Evolutionary conservation across 495 filamentous ascomycete genomes (phyloP).

Genomic region (Bathelium albidoporum): DNA sequence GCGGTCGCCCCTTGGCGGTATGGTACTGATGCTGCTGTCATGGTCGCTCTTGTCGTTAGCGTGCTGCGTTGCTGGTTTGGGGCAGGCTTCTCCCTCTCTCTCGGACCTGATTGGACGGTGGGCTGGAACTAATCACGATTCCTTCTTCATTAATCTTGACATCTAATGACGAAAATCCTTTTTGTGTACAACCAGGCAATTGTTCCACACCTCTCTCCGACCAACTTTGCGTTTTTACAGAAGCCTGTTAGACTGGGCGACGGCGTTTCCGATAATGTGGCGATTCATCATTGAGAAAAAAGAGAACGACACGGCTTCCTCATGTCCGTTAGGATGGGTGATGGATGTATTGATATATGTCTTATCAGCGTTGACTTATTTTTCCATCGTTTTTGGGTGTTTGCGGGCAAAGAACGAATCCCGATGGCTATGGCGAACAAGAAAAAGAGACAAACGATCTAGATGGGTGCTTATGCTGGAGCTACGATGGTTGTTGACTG

Average conservation of each 20-base stretch:
- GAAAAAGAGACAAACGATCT: neutral
- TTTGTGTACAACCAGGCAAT: conserved; percentile 5
- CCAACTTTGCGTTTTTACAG: neutral
- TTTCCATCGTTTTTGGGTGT: neutral
- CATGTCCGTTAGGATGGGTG: neutral
- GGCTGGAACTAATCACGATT: neutral
- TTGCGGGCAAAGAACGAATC: neutral
- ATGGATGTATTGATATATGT: neutral
- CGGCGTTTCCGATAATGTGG: conserved; percentile 3
- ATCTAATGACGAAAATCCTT: neutral
- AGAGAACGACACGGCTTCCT: neutral
- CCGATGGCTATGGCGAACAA: neutral
- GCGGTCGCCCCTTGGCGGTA: conserved; percentile 2
- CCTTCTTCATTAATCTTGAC: neutral
- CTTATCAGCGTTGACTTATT: neutral
- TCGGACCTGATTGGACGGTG: neutral
- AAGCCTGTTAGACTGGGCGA: conserved; percentile 1
- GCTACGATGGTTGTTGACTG: neutral
- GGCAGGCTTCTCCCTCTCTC: conserved; percentile 17
- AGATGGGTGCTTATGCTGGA: conserved; percentile 1
- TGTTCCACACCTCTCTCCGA: neutral
- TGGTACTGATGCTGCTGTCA: conserved; percentile 19
- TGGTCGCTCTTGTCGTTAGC: conserved; percentile 3
- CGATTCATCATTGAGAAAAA: neutral
- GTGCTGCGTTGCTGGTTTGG: conserved; percentile 28